These are phyloP conservation scores for Strobilomyces confusus DNA, from an alignment of 768 basidiomycete species.

Conservation along the genomic window DNA sequence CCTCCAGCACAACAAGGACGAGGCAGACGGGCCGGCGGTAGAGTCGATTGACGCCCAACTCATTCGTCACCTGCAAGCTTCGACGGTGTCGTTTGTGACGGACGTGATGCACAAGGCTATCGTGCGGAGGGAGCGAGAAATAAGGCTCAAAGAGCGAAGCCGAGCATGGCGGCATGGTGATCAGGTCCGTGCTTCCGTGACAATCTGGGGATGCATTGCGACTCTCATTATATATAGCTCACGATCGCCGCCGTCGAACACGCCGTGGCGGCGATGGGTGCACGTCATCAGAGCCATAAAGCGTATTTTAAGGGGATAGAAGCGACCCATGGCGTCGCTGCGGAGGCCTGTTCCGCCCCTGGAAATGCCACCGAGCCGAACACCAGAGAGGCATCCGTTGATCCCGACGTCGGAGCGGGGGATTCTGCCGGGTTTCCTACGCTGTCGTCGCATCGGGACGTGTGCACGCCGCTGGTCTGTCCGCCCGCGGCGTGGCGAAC, in stretches of 20 bases:
- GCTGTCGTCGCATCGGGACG: constrained; percentile 26
- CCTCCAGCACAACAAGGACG: constrained; percentile 20
- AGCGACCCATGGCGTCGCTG: constrained; percentile 4
- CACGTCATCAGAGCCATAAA: constrained; percentile 34
- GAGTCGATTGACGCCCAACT: constrained; percentile 48
- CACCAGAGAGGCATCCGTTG: neutral
- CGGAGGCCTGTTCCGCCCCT: neutral
- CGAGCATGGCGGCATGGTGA: constrained; percentile 55
- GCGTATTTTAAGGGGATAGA: constrained; percentile 39
- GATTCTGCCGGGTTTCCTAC: neutral
- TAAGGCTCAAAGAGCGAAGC: constrained; percentile 50
- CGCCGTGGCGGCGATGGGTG: constrained; percentile 47
- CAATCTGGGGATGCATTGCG: neutral
- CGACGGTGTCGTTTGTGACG: constrained; percentile 49
- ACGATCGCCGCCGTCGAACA: constrained; percentile 41
- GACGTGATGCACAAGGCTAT: constrained; percentile 50
- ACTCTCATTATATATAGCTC: constrained; percentile 39
- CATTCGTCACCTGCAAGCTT: constrained; percentile 42
- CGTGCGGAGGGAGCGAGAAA: constrained; percentile 55
- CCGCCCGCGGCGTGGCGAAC: constrained; percentile 22
- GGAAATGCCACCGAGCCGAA: constrained; percentile 13
- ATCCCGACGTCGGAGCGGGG: constrained; percentile 1
- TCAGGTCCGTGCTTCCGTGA: constrained; percentile 30
- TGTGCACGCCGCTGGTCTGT: constrained; percentile 36
- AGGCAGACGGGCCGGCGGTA: constrained; percentile 22